Conservation (phyloP, 2,329 filamentous ascomycete genomes). For the Botrytis deweyae region DNA sequence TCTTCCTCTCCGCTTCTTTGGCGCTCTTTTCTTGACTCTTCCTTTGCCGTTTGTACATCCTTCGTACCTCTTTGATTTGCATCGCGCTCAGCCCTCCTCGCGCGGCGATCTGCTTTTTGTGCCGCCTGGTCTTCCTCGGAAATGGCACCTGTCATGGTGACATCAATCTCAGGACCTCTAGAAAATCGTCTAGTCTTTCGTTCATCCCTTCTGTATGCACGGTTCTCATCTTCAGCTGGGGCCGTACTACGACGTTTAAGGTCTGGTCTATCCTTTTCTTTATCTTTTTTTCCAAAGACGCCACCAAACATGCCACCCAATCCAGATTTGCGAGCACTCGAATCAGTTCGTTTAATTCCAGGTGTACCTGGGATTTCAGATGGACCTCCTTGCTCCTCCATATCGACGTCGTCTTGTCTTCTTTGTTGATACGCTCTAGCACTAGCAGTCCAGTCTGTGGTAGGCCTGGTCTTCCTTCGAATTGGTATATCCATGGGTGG, state of each 20-base stretch:
- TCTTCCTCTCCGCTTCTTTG: conserved; percentile 57
- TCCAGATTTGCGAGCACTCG: conserved; percentile 59
- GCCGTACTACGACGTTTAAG: conserved; percentile 52
- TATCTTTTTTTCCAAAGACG: conserved; percentile 40
- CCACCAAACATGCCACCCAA: conserved; percentile 63
- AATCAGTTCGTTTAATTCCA: conserved; percentile 57
- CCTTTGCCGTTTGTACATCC: conserved; percentile 56
- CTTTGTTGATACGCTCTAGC: conserved; percentile 57
- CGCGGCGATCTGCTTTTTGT: conserved; percentile 60
- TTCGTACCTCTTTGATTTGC: conserved; percentile 50
- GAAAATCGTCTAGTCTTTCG: conserved; percentile 42
- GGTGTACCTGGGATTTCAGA: conserved; percentile 38
- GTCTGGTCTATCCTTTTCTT: conserved; percentile 44
- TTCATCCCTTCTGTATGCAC: conserved; percentile 39
- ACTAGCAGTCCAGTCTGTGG: conserved; percentile 41
- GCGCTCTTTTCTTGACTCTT: conserved; percentile 56
- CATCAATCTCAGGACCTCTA: conserved; percentile 48
- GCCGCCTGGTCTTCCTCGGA: conserved; percentile 61
- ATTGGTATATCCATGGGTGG: conserved; percentile 34
- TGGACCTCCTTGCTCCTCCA: conserved; percentile 53
- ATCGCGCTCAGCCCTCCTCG: conserved; percentile 53
- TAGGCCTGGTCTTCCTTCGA: conserved; percentile 31
- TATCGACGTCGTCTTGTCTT: conserved; percentile 60
- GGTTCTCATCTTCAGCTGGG: conserved; percentile 51
- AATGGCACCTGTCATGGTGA: conserved; percentile 45